These are phyloP conservation scores for Arabidopsis suecica DNA, from an alignment of 345 rosid genomes.

Conservation along the genomic window DNA sequence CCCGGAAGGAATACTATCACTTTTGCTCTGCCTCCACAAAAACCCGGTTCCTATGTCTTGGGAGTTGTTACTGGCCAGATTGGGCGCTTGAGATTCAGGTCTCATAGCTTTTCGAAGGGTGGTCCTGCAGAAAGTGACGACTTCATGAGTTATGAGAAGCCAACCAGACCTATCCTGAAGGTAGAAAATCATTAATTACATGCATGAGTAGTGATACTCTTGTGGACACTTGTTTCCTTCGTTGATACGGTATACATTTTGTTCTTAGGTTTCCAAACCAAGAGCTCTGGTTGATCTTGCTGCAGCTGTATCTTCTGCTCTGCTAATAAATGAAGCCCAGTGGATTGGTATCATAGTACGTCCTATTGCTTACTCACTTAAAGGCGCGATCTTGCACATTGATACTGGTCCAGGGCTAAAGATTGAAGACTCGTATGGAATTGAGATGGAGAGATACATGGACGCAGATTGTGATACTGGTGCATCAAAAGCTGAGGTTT, in stretches of 20 bases:
- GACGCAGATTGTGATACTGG: conserved; percentile 43
- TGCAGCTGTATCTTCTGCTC: conserved; percentile 83
- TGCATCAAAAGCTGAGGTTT: conserved; percentile 40
- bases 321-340: conserved; percentile 91
- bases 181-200: conserved; percentile 35
- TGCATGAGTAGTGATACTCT: conserved; percentile 33
- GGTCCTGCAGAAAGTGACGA: conserved; percentile 97
- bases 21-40: conserved; percentile 84
- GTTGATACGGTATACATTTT: conserved; percentile 39
- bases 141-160: conserved; percentile 96
- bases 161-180: conserved; percentile 91
- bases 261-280: conserved; percentile 76
- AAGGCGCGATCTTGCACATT: conserved; percentile 84
- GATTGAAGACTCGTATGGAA: conserved; percentile 71
- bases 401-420: conserved; percentile 97
- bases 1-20: conserved; percentile 79
- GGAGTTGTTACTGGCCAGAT: conserved; percentile 96
- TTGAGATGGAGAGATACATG: conserved; percentile 81
- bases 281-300: conserved; percentile 96
- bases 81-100: conserved; percentile 89
- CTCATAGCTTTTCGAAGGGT: conserved; percentile 95
- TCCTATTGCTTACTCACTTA: conserved; percentile 83
- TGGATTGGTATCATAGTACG: conserved; percentile 83
- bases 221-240: conserved; percentile 32
- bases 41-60: conserved; percentile 92